Evolutionary conservation across 2,329 filamentous ascomycete genomes (phyloP), one percentile per base, ranked within the genome.

Genomic region (Scytalidium lignicola): DNA sequence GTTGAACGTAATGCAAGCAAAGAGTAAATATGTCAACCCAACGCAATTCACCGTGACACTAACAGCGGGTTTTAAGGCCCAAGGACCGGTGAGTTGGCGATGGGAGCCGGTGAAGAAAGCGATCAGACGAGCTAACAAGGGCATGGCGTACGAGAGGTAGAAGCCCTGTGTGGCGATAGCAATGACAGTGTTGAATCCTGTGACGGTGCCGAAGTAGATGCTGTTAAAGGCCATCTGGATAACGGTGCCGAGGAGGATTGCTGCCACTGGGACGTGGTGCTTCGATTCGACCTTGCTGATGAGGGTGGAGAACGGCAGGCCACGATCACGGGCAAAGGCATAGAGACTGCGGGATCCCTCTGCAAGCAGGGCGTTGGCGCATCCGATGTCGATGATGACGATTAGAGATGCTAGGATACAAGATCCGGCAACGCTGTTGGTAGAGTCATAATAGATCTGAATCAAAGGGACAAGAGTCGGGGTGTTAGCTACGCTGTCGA

Each of bases 91-190:
- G 18, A 69, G 55, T 15, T 65, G 55, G 10, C 55, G 60, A 23
- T 70, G 65, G 29, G 71, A 65, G 20, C 70, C 68, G 9, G 63
- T 65, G 47, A 74, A 65, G 51, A 70, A 71, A 8, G 70, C 71
- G 21, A 76, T 64, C 20, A 81, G 66, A 40, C 76, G 73, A 12
- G 71, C 71, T 17, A 77, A 59, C 0, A 82, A 66, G 0, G 77
- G 76, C 64, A 79, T 74, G 10, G 77, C 74, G 56, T 82, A 81
- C 0, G 77, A 81, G 1, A 81, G 65, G 55, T 81, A 81, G 55
- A 81, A 81, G 0, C 78, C 79, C 52, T 78, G 71, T 0, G 78
- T 81, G 0, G 77, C 71, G 47, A 81, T 80, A 5, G 75, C 70
- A 43, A 81, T 74, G 17, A 80, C 74, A 0, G 77, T 80, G 43